Conservation (phyloP, 2,329 filamentous ascomycete genomes). For the Verticillium isaacii region DNA sequence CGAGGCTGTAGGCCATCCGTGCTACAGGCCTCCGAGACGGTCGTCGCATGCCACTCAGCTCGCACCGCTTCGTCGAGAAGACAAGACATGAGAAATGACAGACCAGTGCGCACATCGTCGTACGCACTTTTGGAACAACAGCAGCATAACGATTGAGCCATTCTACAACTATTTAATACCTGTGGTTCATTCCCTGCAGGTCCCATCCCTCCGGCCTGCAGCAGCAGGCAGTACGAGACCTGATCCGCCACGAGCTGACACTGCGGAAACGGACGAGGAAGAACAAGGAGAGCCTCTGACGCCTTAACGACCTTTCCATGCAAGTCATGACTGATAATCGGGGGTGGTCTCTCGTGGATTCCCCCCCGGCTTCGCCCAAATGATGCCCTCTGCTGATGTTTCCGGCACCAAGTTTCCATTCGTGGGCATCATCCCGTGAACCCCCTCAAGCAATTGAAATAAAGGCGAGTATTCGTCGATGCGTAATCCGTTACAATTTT, state of each 20-base stretch:
- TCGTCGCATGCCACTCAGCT: too few species aligned
- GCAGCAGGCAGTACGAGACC: neutral
- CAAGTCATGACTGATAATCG: constrained; percentile 6
- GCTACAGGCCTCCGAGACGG: too few species aligned
- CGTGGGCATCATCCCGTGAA: constrained; percentile 5
- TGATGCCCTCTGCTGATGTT: neutral
- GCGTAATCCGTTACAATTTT: neutral
- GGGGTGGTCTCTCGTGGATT: constrained; percentile 1
- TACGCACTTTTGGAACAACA: neutral
- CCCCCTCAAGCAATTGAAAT: constrained; percentile 1
- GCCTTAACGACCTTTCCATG: constrained; percentile 14
- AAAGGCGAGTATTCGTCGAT: neutral
- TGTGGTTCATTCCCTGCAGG: neutral
- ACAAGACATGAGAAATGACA: neutral
- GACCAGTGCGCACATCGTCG: neutral
- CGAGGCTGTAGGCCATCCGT: too few species aligned
- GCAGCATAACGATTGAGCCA: neutral
- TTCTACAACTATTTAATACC: neutral
- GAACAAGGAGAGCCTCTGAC: constrained; percentile 6
- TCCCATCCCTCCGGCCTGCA: neutral
- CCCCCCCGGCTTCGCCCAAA: constrained; percentile 7
- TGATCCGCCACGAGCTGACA: too few species aligned
- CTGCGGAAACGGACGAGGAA: neutral
- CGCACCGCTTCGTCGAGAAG: too few species aligned
- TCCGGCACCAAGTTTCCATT: constrained; percentile 2